Evolutionary conservation across 1,139 yeast species (phyloP), one percentile per base, ranked within the genome.

Genomic region (Candida glucosophila): DNA sequence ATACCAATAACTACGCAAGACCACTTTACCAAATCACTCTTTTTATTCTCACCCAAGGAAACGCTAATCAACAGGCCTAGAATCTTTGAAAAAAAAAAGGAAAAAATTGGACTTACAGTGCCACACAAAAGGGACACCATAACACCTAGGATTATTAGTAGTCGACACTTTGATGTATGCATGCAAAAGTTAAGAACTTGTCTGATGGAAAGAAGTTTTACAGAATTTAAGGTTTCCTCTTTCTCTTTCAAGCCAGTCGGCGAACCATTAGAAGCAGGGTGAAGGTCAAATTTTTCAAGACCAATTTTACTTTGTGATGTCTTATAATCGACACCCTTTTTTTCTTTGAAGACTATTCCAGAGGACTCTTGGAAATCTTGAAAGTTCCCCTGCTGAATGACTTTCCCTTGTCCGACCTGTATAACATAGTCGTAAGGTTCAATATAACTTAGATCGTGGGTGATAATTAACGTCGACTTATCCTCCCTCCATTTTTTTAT

Each of bases 401-500:
- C n/a, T n/a, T n/a, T n/a, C n/a, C n/a, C n/a, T n/a, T n/a, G n/a
- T n/a, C n/a, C n/a, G n/a, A n/a, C n/a, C n/a, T n/a, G n/a, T 24
- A 69, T 58, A 0, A 83, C 73, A 29, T 55, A 52, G 42, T 82
- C 92, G 13, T 62, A 51, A 2, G 53, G 43, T 1, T 54, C 49
- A 12, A 88, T 77, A 22, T 73, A 74, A 8, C 59, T 45, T 14
- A 72, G 51, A 25, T 86, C 88, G 47, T 90, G 98, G 0, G 96
- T 81, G 22, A 90, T 67, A 4, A 83, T 55, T 8, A 90, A 65
- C 0, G 96, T 86, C 0, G 95, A 81, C 36, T 69, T 78, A 2
- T 71, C 75, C 4, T 35, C 30, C 39, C 97, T 68, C 79, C 85
- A 77, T 7, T 36, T 29, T 31, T 70, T 65, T 9, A 88, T 58